A percentile compares a stretch with the other conserved stretches of the same genome.
phyloP scores from a whole-genome alignment of 768 basidiomycete genomes.

The Mycena belliarum region DNA sequence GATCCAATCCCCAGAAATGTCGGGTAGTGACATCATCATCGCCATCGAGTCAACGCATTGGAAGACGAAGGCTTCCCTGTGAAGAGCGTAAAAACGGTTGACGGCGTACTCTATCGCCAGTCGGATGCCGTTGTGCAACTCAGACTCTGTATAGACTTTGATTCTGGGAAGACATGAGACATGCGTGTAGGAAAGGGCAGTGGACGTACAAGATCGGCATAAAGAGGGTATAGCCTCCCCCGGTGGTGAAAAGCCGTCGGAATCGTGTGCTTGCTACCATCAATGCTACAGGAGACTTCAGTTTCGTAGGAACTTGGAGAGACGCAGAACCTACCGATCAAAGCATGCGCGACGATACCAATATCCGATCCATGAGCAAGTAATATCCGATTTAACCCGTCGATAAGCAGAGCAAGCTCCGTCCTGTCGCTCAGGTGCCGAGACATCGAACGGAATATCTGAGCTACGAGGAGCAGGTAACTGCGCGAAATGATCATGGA shows the following conservation, averaged over 20 bases:
- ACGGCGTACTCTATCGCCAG: slow-evolving; percentile 70
- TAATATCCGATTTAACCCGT: slow-evolving; percentile 71
- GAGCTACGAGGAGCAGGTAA: slow-evolving; percentile 65
- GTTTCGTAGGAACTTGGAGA: background rate
- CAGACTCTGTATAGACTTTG: slow-evolving; percentile 68
- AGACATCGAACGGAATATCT: slow-evolving; percentile 73
- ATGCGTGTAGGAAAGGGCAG: background rate
- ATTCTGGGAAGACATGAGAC: slow-evolving; percentile 26
- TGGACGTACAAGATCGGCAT: slow-evolving; percentile 55
- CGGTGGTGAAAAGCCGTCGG: slow-evolving; percentile 70
- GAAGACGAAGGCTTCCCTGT: slow-evolving; percentile 73
- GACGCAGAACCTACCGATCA: slow-evolving; percentile 56
- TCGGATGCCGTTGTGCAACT: slow-evolving; percentile 56
- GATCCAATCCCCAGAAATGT: slow-evolving; percentile 51
- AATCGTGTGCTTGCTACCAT: slow-evolving; percentile 80
- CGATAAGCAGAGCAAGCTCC: slow-evolving; percentile 65
- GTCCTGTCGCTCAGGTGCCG: slow-evolving; percentile 68
- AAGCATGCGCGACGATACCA: slow-evolving; percentile 71
- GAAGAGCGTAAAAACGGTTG: slow-evolving; percentile 72
- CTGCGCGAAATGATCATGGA: slow-evolving; percentile 69
- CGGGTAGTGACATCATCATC: slow-evolving; percentile 51
- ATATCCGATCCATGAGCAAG: slow-evolving; percentile 71
- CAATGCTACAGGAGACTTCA: slow-evolving; percentile 43
- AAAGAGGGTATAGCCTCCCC: slow-evolving; percentile 72
- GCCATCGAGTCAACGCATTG: slow-evolving; percentile 68